Evolutionary conservation across 2,329 filamentous ascomycete species (phyloP).

Genomic region (Ceratocystis eucalypticola): DNA sequence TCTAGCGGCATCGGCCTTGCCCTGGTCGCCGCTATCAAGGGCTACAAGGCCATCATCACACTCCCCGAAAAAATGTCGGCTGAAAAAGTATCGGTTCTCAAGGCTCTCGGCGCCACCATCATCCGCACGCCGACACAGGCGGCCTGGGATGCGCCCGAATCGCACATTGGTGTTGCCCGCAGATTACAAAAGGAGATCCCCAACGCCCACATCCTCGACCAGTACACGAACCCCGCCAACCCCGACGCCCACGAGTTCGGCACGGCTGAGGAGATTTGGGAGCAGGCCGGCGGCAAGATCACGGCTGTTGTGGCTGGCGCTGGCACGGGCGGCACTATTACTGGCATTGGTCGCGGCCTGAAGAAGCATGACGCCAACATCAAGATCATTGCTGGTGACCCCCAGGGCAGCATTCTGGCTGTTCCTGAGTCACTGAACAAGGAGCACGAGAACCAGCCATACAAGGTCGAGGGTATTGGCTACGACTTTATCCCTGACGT

Average conservation of each 20-base stretch:
- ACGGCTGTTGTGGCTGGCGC: conserved; percentile 80
- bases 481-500: conserved; percentile 98
- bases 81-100: conserved; percentile 91
- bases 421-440: conserved; percentile 68
- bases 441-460: conserved; percentile 65
- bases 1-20: conserved; percentile 74
- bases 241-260: conserved; percentile 86
- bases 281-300: conserved; percentile 71
- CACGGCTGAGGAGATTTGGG: conserved; percentile 93
- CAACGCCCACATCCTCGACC: conserved; percentile 92
- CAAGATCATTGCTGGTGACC: conserved; percentile 86
- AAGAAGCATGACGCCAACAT: conserved; percentile 74
- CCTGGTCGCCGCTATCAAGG: conserved; percentile 87
- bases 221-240: conserved; percentile 87
- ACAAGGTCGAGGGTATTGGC: conserved; percentile 97
- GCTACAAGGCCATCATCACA: conserved; percentile 97
- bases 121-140: conserved; percentile 94
- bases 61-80: conserved; percentile 98
- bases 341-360: conserved; percentile 71
- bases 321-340: conserved; percentile 91
- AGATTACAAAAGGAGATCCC: conserved; percentile 89
- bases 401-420: conserved; percentile 80
- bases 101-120: conserved; percentile 89
- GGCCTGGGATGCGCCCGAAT: conserved; percentile 87
- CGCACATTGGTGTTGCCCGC: conserved; percentile 87